A percentile compares a stretch with the other conserved stretches of the same genome.
Evolutionary conservation across 2,329 filamentous ascomycete species (phyloP).

Genomic region (Apiospora rasikravindrae): DNA sequence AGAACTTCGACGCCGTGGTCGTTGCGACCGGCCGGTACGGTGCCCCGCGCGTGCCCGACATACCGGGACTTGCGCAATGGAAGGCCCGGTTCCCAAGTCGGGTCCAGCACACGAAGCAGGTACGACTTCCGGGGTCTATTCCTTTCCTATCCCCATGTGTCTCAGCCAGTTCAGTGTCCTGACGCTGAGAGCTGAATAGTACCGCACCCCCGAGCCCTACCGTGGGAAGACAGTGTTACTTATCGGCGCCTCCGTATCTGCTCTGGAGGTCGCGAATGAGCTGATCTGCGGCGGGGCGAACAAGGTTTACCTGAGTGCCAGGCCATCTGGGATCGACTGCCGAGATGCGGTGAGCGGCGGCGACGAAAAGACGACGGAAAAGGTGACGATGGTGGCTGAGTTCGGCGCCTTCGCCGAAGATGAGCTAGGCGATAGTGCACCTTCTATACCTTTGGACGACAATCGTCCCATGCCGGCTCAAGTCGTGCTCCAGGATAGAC

Average conservation of each 20-base stretch:
- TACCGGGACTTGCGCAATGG: constrained; percentile 63
- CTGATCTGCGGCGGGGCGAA: constrained; percentile 38
- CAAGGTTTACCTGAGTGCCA: constrained; percentile 55
- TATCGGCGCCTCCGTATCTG: constrained; percentile 57
- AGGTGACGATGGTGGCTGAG: constrained; percentile 56
- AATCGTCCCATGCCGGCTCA: constrained; percentile 44
- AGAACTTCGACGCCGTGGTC: constrained; percentile 67
- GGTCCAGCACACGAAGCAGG: constrained; percentile 73
- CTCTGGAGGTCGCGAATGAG: constrained; percentile 49
- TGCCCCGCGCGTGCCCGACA: constrained; percentile 64
- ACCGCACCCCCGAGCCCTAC: constrained; percentile 66
- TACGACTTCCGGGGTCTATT: constrained; percentile 52
- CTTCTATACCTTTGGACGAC: not conserved
- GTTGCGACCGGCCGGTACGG: constrained; percentile 72
- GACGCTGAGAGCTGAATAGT: constrained; percentile 48
- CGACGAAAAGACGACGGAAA: constrained; percentile 54
- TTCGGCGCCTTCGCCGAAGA: constrained; percentile 48
- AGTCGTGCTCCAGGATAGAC: constrained; percentile 58
- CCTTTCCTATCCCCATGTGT: constrained; percentile 64
- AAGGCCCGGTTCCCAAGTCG: constrained; percentile 55
- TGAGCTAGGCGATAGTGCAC: not conserved
- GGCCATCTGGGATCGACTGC: constrained; percentile 33
- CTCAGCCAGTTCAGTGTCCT: constrained; percentile 69
- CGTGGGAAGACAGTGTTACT: constrained; percentile 56
- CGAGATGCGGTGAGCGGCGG: constrained; percentile 48